These are phyloP conservation scores for Picochlorum sp. DNA, from an alignment of 139 green algal genomes.

Conservation along the genomic window DNA sequence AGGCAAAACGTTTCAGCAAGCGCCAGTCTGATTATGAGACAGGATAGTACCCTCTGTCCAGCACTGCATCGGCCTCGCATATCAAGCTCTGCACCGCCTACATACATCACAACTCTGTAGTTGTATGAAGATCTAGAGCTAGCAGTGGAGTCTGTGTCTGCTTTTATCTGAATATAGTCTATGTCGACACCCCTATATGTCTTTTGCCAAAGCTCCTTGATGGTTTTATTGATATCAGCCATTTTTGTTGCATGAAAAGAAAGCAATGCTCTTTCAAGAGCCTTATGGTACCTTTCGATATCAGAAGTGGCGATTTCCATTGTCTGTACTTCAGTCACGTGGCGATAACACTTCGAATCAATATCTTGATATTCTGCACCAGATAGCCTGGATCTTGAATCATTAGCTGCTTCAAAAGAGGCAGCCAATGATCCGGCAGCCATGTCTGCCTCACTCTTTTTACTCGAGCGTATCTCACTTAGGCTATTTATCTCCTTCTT, in stretches of 20 bases:
- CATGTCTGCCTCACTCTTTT: conserved; percentile 13
- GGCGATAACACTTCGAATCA: conserved; percentile 35
- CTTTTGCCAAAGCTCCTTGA: conserved; percentile 99
- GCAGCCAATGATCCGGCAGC: conserved; percentile 18
- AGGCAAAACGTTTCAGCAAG: conserved; percentile 97
- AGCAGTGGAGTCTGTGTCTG: conserved; percentile 55
- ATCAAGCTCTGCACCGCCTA: conserved; percentile 84
- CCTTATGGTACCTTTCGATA: conserved; percentile 91
- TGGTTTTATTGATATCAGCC: conserved; percentile 91
- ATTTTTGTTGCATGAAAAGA: conserved; percentile 93
- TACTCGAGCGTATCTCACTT: neutral
- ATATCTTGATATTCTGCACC: conserved; percentile 62
- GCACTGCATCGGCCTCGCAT: conserved; percentile 95
- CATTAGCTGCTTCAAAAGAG: conserved; percentile 13
- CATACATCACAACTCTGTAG: conserved; percentile 89
- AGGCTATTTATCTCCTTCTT: neutral
- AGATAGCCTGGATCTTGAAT: conserved; percentile 22
- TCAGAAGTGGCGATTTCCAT: conserved; percentile 80
- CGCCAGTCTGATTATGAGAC: conserved; percentile 94
- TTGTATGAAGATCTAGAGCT: conserved; percentile 68
- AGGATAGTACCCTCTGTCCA: conserved; percentile 91
- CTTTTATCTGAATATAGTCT: conserved; percentile 85
- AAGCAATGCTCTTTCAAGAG: conserved; percentile 90
- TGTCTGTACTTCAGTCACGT: conserved; percentile 58
- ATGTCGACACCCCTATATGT: conserved; percentile 94